Evolutionary conservation across 1,139 yeast species (phyloP), one percentile per base, ranked within the genome.

Genomic region (Lodderomyces jiufengensis): DNA sequence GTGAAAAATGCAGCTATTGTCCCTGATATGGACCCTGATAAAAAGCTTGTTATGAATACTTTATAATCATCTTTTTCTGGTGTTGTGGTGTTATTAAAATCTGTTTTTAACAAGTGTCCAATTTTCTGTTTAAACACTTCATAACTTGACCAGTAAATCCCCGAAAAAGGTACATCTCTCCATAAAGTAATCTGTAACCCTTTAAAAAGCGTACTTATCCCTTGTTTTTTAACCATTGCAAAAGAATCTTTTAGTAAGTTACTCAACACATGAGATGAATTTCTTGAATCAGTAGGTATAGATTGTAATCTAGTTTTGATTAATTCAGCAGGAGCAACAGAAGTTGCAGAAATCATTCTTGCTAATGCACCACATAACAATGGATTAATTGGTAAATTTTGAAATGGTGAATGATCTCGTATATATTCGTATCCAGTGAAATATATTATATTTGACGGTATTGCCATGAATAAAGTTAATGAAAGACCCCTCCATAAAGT

Each of bases 131-230:
- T 68, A 43, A 56, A 55, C 11, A 44, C 40, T 52, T 86, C 95
- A 54, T 86, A 86, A 5, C 86, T 76, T 5, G 88, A 77, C 99
- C 99, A 92, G 59, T 92, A 92, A 3, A 92, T 80, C 1, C 95
- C 97, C 39, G 95, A 84, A 56, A 92, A 92, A 2, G 99, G 99
- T 0, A 90, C 97, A 55, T 92, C 99, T 58, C 99, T 71, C 96
- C 96, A 90, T 16, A 92, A 67, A 0, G 98, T 92, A 33, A 92
- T 71, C 30, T 84, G 79, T 24, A 94, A 64, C 0, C 99, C 99
- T 38, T 82, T 80, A 70, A 88, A 92, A 11, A 92, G 58, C 0
- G 90, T 73, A 1, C 63, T 55, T 2, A 76, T 42, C 0, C 97
- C 96, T n/a, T 74, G 70, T 1, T 57, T 49, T 28, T 61, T 58